A percentile compares a stretch with the other conserved stretches of the same genome.
These are phyloP conservation scores for Penicillium verrucosum DNA, from an alignment of 2,329 filamentous ascomycete species.

Conservation along the genomic window DNA sequence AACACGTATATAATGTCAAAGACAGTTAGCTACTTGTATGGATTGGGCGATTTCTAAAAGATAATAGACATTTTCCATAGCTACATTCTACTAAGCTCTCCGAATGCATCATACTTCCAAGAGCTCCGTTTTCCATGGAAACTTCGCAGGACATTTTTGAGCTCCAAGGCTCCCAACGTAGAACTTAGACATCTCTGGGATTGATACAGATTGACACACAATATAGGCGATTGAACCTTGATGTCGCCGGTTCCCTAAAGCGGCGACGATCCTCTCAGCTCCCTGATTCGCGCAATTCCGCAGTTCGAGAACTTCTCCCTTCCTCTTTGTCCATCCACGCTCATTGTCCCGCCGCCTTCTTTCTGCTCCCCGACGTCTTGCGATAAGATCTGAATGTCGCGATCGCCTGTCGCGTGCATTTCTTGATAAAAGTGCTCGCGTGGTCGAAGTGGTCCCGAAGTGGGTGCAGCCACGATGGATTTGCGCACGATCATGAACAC, in stretches of 20 bases:
- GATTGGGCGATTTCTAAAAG: not conserved
- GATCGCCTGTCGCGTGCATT: constrained; percentile 14
- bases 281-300: constrained; percentile 22
- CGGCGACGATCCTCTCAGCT: constrained; percentile 23
- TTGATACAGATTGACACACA: not conserved
- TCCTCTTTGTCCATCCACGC: constrained; percentile 19
- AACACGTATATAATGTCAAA: not conserved
- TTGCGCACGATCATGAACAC: constrained; percentile 53
- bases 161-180: constrained; percentile 1
- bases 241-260: constrained; percentile 18
- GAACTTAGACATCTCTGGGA: not conserved
- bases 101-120: constrained; percentile 2
- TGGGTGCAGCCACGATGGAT: constrained; percentile 44
- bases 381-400: constrained; percentile 20
- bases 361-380: constrained; percentile 6
- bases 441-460: constrained; percentile 17
- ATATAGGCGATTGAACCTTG: constrained; percentile 1
- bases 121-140: constrained; percentile 2
- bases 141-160: not conserved
- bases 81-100: not conserved
- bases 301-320: constrained; percentile 24
- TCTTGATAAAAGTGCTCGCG: constrained; percentile 18
- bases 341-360: constrained; percentile 14
- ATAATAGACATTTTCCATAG: not conserved
- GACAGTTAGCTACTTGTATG: not conserved